phyloP scores from a whole-genome alignment of 331 rosid genomes.

The Rhamnella rubrinervis region DNA sequence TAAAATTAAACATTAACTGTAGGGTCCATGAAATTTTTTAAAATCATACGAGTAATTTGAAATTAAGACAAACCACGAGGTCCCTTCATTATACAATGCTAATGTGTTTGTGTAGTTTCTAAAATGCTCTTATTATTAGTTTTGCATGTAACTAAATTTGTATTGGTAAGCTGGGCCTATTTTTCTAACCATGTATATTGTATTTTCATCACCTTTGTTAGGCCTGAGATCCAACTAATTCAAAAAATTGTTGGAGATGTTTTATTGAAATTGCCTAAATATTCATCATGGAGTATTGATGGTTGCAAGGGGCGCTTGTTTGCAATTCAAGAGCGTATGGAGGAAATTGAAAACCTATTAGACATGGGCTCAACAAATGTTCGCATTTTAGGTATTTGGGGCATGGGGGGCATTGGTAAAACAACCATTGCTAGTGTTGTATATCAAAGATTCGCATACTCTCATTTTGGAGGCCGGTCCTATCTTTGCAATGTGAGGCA shows the following conservation, averaged over 20 bases:
- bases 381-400: not conserved
- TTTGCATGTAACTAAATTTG: no score
- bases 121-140: not conserved
- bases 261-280: not conserved
- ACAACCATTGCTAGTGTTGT: not conserved
- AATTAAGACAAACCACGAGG: no score
- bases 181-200: not conserved
- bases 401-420: not conserved
- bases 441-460: not conserved
- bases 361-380: not conserved
- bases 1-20: no score
- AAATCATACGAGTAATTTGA: no score
- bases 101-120: not conserved
- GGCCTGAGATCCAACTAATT: not conserved
- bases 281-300: not conserved
- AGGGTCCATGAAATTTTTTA: no score
- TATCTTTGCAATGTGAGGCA: not conserved
- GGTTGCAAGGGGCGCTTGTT: not conserved
- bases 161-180: no score
- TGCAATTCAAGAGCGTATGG: not conserved
- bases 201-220: not conserved
- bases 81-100: not conserved
- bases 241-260: not conserved
- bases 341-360: not conserved
- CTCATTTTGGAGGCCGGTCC: not conserved